Evolutionary conservation across 306 rosid genomes (phyloP), one percentile per base, ranked within the genome.

Genomic region (Gillenia trifoliata): DNA sequence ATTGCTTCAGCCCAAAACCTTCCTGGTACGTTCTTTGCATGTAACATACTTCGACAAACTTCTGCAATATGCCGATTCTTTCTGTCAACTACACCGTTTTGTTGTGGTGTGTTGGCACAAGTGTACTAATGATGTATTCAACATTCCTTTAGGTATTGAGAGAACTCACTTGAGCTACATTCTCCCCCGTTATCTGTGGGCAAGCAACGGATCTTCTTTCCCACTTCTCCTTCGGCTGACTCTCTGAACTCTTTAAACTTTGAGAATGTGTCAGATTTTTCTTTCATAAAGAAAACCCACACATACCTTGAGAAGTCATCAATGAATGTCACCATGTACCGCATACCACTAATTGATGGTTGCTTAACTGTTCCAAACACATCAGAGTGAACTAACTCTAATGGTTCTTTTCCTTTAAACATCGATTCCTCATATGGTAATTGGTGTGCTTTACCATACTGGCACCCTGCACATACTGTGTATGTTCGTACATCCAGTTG

Each of bases 361-460:
- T 75, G 36, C 38, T 75, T 75, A 0, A 75, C 34, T 0, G 22
- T 54, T 23, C 38, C 54, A 20, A 61, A 78, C 5, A n/a, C 62
- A 40, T 78, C 62, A 17, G 26, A 67, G 57, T 55, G 71, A 2
- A 75, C 30, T 3, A 66, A 16, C 75, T 81, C 75, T 8, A 55
- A 78, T 55, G 11, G 26, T 26, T 31, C 28, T 9, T 31, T 69
- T 0, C 43, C 64, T 75, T 11, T 52, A 9, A 23, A 70, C 5
- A 20, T 68, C 0, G 62, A 80, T 6, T 62, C 72, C 5, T 80
- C 28, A 1, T 28, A 33, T 22, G 47, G 33, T 2, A 54, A 4
- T 31, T 75, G 70, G n/a, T 80, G 73, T 3, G 63, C 68, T 13
- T 80, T 75, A 1, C 63, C 36, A n/a, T 47, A 68, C 2, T 77